phyloP scores from a whole-genome alignment of 495 filamentous ascomycete genomes.

The Letharia lupina region DNA sequence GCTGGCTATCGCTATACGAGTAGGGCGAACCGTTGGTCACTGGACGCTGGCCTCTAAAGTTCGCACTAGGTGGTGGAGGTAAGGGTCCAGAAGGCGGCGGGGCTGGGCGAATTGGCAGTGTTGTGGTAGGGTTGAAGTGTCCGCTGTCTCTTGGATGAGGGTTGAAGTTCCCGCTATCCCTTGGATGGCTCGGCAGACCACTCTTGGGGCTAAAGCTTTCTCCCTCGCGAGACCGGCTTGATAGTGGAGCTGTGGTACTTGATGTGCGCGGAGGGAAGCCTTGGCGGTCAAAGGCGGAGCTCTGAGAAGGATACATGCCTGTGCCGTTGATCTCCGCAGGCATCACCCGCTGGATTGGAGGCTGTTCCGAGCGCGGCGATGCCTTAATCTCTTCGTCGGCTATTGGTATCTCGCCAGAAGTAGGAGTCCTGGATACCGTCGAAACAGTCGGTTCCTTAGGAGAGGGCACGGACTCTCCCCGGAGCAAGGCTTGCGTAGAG shows the following conservation, averaged over 20 bases:
- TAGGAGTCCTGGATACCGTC: conserved; percentile 42
- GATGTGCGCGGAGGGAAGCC: conserved; percentile 29
- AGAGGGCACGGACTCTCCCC: conserved; percentile 33
- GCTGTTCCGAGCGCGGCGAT: conserved; percentile 12
- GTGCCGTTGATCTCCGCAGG: conserved; percentile 22
- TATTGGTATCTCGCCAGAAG: conserved; percentile 60
- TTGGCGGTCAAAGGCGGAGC: conserved; percentile 21
- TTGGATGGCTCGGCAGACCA: conserved; percentile 31
- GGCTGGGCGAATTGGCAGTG: conserved; percentile 38
- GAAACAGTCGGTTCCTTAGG: conserved; percentile 33
- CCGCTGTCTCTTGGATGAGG: conserved; percentile 33
- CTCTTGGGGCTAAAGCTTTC: conserved; percentile 14
- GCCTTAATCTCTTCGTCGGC: conserved; percentile 41
- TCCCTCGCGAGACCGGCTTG: conserved; percentile 36
- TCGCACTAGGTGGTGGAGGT: conserved; percentile 30
- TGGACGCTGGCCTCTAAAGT: conserved; percentile 13
- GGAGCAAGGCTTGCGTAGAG: conserved; percentile 48
- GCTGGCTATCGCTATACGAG: conserved; percentile 13
- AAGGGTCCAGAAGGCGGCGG: conserved; percentile 38
- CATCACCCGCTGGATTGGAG: conserved; percentile 8
- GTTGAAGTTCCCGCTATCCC: conserved; percentile 35
- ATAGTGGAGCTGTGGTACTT: conserved; percentile 28
- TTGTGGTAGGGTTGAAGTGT: conserved; percentile 30
- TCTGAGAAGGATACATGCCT: conserved; percentile 20
- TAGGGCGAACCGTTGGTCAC: conserved; percentile 14